Evolutionary conservation across 345 rosid genomes (phyloP).

Genomic region (Passiflora organensis): DNA sequence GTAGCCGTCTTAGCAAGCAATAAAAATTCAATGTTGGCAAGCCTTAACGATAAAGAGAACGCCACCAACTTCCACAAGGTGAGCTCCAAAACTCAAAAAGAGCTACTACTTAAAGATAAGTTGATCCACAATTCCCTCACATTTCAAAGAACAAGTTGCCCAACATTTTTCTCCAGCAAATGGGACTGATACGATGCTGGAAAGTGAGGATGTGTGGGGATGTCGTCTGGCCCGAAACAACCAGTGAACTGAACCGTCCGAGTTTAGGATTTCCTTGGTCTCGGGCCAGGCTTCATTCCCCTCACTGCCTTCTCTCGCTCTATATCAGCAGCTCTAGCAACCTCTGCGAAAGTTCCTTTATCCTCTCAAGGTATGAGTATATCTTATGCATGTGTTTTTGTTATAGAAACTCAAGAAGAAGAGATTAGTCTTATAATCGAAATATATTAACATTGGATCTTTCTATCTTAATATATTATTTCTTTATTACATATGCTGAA

Average conservation of each 20-base stretch:
- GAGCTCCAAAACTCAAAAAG: not conserved
- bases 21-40: not conserved
- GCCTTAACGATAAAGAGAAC: slow-evolving; percentile 3
- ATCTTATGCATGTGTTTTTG: no score
- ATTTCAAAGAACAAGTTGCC: not conserved
- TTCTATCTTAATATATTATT: no score
- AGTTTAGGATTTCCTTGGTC: slow-evolving; percentile 7
- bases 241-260: not conserved
- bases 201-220: not conserved
- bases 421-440: no score
- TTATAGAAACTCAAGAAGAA: no score
- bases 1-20: not conserved
- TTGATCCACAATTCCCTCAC: no score
- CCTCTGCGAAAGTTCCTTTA: no score
- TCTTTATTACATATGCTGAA: no score
- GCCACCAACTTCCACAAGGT: slow-evolving; percentile 1
- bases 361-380: no score
- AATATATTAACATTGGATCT: no score
- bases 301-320: slow-evolving; percentile 2
- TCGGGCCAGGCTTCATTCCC: slow-evolving; percentile 31
- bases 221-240: not conserved
- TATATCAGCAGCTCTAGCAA: no score
- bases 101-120: no score
- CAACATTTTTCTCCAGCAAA: not conserved
- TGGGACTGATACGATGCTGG: not conserved